Conservation (phyloP, 176 grass and related monocot genomes). For the Areca catechu region DNA sequence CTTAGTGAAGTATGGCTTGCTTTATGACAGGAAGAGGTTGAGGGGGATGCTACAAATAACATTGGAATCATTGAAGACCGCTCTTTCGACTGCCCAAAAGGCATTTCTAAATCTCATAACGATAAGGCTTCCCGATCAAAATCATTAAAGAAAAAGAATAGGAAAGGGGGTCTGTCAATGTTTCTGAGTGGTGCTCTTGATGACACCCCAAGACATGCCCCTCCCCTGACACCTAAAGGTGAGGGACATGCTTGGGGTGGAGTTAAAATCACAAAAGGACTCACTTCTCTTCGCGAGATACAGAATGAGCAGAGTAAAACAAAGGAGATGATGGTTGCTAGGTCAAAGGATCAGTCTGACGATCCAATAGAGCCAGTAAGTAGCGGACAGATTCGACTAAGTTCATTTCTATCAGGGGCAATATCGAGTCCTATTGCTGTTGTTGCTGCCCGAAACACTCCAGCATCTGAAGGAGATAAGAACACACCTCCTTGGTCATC, state of each 20-base stretch:
- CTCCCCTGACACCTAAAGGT: constrained; percentile 40
- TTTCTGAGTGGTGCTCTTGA: constrained; percentile 97
- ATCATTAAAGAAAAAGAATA: constrained; percentile 83
- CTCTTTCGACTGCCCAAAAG: constrained; percentile 27
- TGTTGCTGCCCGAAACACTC: constrained; percentile 14
- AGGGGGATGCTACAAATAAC: constrained; percentile 26
- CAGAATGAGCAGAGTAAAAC: constrained; percentile 82
- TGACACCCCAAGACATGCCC: constrained; percentile 52
- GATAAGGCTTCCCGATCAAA: constrained; percentile 37
- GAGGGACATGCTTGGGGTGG: constrained; percentile 96
- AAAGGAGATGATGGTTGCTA: constrained; percentile 23
- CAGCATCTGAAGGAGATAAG: constrained; percentile 62
- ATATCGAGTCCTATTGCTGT: constrained; percentile 56
- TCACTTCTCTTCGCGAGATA: constrained; percentile 77
- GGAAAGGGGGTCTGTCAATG: constrained; percentile 84
- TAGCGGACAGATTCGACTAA: constrained; percentile 33
- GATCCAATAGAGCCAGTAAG: constrained; percentile 30
- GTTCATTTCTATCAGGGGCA: constrained; percentile 55
- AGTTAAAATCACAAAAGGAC: constrained; percentile 54
- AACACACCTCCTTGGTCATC: constrained; percentile 78
- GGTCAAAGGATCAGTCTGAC: constrained; percentile 33
- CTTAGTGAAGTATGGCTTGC: constrained; percentile 17
- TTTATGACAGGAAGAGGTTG: constrained; percentile 28
- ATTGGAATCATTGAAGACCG: constrained; percentile 32
- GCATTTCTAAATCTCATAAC: constrained; percentile 25